Evolutionary conservation across 31 red algal genomes (phyloP), one percentile per base, ranked within the genome.

Genomic region (Endocladia muricata): DNA sequence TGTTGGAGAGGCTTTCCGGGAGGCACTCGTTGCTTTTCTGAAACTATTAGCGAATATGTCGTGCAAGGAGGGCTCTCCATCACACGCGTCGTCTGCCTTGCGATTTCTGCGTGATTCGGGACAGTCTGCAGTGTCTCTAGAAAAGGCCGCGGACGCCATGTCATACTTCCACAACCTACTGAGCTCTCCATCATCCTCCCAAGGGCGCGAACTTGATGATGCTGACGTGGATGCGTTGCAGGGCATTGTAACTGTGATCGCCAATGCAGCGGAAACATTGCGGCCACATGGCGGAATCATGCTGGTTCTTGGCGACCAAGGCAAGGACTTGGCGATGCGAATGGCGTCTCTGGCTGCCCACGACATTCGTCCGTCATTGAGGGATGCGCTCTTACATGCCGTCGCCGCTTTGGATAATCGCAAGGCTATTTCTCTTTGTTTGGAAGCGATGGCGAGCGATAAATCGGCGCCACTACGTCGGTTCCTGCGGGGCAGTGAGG

Each of bases 121-220:
- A 37, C 92, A 89, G 51, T 70, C 92, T 38, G 74, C 87, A 30
- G 89, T 85, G 5, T 93, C 89, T 2, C 41, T 85, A 15, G 81
- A 93, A 77, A 64, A 77, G 22, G 76, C 55, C 2, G 49, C 65
- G 7, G 73, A 69, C 34, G 89, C 68, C 4, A 51, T 93, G 56
- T 68, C 76, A 19, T 69, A 73, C 23, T 72, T 93, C 36, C 70
- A 86, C 36, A 61, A 33, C 1, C 49, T 61, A 34, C 73, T 93
- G 32, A 72, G 35, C 37, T 38, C 73, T 21, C 51, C 76, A 23
- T 44, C 69, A 73, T 35, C 69, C 23, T 47, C 64, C 31, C 48
- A 47, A 36, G 61, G 35, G 52, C 67, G 55, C 19, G 37, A 74
- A 44, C 47, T 91, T 21, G 73, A 78, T 57, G 55, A 73, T 11